Base-by-base conservation (phyloP, 1,139 yeast species). In the Maudiozyma humilis region DNA sequence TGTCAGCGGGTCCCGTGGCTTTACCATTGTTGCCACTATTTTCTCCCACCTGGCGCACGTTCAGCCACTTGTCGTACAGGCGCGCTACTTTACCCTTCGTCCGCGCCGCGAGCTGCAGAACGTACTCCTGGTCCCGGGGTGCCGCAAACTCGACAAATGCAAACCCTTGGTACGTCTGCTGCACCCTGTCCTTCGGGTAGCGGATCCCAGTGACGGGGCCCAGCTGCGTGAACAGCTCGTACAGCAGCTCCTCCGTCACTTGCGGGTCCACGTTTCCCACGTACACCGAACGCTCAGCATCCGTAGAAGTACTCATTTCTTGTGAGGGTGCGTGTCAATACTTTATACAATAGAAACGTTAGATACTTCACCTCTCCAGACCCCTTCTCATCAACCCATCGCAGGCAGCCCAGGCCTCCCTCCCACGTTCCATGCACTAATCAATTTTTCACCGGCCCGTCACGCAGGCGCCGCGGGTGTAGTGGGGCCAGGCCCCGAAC, bases 151-250 rank as follows among this genome's bases (percentile, higher is more conserved):
- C 94, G 2, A 85, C 81, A 64, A 91, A 91, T 12, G 95, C 97
- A 65, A 71, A 91, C 15, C 96, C 97, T 57, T 83, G 94, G 56
- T 83, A 88, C 2, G 75, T 70, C 48, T 77, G 77, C 36, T 78
- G 67, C 4, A 87, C 71, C 51, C 89, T 71, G 58, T 88, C 96
- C 55, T 78, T 79, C 4, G 97, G 97, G 54, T 91, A 69, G 52
- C 82, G 74, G 12, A 91, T 72, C 30, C 76, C 71, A 40, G 70
- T 69, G 4, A 91, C 74, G 0, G 96, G 95, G 0, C 94, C 93
- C 43, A 86, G 81, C 60, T 91, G 98, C 12, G 85, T 65, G 63
- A 88, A 82, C 30, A 91, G 71, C 62, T 91, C 98, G 59, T 82
- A 86, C 41, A 93, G 63, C 16, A 83, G 55, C 1, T 72, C 65